Evolutionary conservation across 768 basidiomycete species (phyloP).

Genomic region (Boletus pseudopeckii): DNA sequence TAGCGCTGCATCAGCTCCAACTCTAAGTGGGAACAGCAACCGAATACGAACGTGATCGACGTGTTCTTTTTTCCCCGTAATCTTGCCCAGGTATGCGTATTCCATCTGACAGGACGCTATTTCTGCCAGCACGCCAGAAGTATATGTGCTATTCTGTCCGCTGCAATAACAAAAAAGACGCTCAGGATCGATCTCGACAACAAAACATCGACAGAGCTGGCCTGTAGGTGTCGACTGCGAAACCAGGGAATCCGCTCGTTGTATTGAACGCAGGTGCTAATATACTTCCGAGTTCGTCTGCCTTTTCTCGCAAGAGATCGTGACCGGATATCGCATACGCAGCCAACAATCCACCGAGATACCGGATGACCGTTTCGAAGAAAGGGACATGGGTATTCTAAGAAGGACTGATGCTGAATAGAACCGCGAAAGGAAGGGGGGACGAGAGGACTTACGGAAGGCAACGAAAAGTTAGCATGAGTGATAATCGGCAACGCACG

Average conservation of each 20-base stretch:
- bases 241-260: conserved; percentile 65
- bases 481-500: conserved; percentile 54
- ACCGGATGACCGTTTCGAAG: conserved; percentile 85
- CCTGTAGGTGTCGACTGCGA: conserved; percentile 63
- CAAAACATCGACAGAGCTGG: conserved; percentile 21
- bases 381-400: conserved; percentile 44
- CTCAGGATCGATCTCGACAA: neutral
- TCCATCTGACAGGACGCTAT: conserved; percentile 79
- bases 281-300: conserved; percentile 69
- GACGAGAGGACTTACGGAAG: conserved; percentile 33
- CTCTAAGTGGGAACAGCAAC: neutral
- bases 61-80: conserved; percentile 67
- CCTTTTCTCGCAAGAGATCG: conserved; percentile 57
- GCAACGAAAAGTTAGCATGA: conserved; percentile 45
- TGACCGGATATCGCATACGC: conserved; percentile 76
- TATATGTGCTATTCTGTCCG: neutral
- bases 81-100: conserved; percentile 77
- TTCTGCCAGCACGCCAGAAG: conserved; percentile 59
- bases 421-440: neutral
- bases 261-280: conserved; percentile 73
- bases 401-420: neutral
- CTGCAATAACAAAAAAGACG: neutral
- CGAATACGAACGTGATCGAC: conserved; percentile 49
- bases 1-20: neutral
- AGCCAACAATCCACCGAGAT: conserved; percentile 82